phyloP scores from a whole-genome alignment of 345 rosid species.

The Gossypium ekmanianum region DNA sequence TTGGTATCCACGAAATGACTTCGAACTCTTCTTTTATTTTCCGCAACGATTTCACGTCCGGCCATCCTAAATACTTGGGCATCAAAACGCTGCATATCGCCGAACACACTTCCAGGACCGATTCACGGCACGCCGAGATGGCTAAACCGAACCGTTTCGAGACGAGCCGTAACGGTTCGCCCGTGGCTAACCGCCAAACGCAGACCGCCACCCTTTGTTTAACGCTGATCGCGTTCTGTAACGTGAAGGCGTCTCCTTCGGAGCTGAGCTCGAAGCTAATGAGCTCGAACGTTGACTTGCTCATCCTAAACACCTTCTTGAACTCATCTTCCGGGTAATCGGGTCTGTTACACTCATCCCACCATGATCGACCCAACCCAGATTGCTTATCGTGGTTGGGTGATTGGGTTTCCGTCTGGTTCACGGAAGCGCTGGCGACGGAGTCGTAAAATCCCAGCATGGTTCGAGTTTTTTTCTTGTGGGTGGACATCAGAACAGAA shows the following conservation, averaged over 20 bases:
- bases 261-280: neutral
- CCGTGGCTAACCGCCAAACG: neutral
- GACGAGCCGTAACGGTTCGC: neutral
- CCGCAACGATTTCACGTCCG: neutral
- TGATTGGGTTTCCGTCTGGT: too few relatives aligned
- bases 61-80: neutral
- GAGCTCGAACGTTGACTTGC: neutral
- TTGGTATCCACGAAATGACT: neutral
- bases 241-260: neutral
- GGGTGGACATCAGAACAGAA: neutral
- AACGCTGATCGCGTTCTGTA: too few relatives aligned
- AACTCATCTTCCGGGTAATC: neutral
- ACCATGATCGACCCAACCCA: neutral
- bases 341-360: neutral
- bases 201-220: neutral
- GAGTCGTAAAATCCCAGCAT: neutral
- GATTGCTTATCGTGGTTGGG: too few relatives aligned
- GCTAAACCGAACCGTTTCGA: neutral
- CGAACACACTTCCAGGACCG: neutral
- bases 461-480: neutral
- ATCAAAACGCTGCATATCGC: neutral
- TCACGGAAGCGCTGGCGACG: too few relatives aligned
- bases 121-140: neutral
- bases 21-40: neutral
- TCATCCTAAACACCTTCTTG: neutral